A percentile compares a stretch with the other conserved stretches of the same genome.
These are phyloP conservation scores for Rutstroemia sydowiana DNA, from an alignment of 2,329 filamentous ascomycete genomes.

Conservation along the genomic window DNA sequence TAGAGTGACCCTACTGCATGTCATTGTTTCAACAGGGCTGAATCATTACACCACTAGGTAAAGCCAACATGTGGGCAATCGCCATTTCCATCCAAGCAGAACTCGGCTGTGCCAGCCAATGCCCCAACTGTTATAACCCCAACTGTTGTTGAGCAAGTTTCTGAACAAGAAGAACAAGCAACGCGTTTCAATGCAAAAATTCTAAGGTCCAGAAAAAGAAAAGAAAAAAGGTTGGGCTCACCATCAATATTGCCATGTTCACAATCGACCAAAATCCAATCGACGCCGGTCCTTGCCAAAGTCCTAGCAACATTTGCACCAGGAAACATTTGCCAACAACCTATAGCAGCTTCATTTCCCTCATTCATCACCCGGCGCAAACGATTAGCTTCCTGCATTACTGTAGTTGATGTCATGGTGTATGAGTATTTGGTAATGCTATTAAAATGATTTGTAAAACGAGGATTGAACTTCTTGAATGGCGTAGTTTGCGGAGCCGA, in stretches of 20 bases:
- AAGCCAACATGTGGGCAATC: too few relatives aligned
- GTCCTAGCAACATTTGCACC: slow-evolving; percentile 51
- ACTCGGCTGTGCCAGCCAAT: too few relatives aligned
- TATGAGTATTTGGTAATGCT: background rate
- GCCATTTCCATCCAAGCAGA: too few relatives aligned
- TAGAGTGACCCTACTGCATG: too few relatives aligned
- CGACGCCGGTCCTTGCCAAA: slow-evolving; percentile 54
- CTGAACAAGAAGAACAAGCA: too few relatives aligned
- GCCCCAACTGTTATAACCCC: too few relatives aligned
- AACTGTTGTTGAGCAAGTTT: too few relatives aligned
- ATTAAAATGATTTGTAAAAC: background rate
- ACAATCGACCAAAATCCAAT: slow-evolving; percentile 59
- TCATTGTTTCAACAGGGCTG: too few relatives aligned
- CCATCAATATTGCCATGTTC: slow-evolving; percentile 51
- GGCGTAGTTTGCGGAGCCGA: background rate
- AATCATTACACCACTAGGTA: too few relatives aligned
- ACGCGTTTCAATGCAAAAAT: too few relatives aligned
- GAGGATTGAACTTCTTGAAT: background rate
- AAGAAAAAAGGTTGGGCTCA: slow-evolving; percentile 21
- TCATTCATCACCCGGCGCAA: slow-evolving; percentile 43
- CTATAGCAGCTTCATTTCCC: slow-evolving; percentile 41
- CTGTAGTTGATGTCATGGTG: slow-evolving; percentile 23
- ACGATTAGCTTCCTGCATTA: slow-evolving; percentile 36
- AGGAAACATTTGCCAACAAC: slow-evolving; percentile 56
- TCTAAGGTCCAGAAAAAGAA: background rate